Evolutionary conservation across 352 stramenopile genomes (phyloP).

Genomic region (Phytophthora litchii): DNA sequence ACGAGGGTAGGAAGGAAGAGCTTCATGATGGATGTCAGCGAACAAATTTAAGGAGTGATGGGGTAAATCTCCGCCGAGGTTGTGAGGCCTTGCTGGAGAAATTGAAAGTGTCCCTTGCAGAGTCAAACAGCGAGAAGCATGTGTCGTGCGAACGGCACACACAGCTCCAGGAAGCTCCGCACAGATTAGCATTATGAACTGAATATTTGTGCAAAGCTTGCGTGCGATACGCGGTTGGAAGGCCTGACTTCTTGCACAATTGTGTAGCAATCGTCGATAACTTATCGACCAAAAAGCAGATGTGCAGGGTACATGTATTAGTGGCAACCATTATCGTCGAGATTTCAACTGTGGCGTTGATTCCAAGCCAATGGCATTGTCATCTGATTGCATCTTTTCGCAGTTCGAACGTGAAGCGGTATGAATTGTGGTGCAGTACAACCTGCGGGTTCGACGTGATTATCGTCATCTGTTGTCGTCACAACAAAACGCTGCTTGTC

Average conservation of each 20-base stretch:
- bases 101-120: conserved; percentile 4
- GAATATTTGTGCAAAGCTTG: conserved; percentile 1
- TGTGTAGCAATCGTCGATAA: not conserved
- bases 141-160: conserved; percentile 3
- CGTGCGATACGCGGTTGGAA: conserved; percentile 9
- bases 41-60: not conserved
- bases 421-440: not conserved
- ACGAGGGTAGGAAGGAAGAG: conserved; percentile 38
- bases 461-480: conserved; percentile 1
- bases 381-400: conserved; percentile 3
- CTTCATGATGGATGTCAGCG: conserved; percentile 30
- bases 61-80: not conserved
- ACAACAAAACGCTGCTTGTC: not conserved
- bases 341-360: no score
- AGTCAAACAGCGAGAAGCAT: not conserved
- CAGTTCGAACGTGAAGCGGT: conserved; percentile 10
- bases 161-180: conserved; percentile 11
- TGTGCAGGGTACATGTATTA: no score
- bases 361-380: not conserved
- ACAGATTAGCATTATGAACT: conserved; percentile 9
- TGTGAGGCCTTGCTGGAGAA: conserved; percentile 7
- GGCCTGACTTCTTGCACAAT: conserved; percentile 1
- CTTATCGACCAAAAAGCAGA: no score
- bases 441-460: not conserved
- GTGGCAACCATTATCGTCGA: no score